Evolutionary conservation across 176 grass and related monocot genomes (phyloP).

Genomic region (Lolium perenne): DNA sequence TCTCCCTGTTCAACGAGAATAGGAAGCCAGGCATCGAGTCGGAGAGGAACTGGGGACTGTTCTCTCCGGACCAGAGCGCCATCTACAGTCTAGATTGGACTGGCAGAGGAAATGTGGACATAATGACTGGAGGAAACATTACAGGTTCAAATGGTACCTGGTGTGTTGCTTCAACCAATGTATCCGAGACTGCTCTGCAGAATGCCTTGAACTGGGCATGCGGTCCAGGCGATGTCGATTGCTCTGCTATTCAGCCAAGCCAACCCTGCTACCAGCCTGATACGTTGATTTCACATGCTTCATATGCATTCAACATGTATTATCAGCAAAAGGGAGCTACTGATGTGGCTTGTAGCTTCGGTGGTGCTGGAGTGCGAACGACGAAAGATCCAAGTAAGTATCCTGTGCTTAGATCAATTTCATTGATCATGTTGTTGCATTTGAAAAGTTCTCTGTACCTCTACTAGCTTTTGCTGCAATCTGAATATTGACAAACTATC

Average conservation of each 20-base stretch:
- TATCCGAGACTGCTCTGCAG: conserved; percentile 71
- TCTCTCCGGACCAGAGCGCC: conserved; percentile 79
- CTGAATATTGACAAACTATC: background rate
- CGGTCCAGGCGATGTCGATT: conserved; percentile 89
- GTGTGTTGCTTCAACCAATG: conserved; percentile 88
- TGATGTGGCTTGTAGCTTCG: conserved; percentile 85
- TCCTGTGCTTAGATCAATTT: background rate
- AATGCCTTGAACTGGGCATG: conserved; percentile 97
- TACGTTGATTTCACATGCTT: conserved; percentile 81
- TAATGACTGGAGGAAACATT: conserved; percentile 82
- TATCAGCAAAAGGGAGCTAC: conserved; percentile 92
- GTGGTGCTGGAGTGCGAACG: conserved; percentile 69
- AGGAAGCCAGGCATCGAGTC: conserved; percentile 89
- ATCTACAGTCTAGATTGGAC: conserved; percentile 97
- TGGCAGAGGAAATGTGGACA: conserved; percentile 85
- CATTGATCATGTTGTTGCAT: no score
- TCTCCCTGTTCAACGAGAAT: conserved; percentile 99
- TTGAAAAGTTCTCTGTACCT: no score
- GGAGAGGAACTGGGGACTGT: conserved; percentile 96
- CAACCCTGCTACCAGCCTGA: conserved; percentile 93
- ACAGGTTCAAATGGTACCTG: conserved; percentile 82
- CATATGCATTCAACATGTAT: conserved; percentile 86
- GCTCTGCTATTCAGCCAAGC: conserved; percentile 94
- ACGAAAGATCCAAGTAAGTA: conserved; percentile 93
- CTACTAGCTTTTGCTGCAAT: background rate